Conservation (phyloP, 768 basidiomycete genomes). For the Calocybe cyanea region DNA sequence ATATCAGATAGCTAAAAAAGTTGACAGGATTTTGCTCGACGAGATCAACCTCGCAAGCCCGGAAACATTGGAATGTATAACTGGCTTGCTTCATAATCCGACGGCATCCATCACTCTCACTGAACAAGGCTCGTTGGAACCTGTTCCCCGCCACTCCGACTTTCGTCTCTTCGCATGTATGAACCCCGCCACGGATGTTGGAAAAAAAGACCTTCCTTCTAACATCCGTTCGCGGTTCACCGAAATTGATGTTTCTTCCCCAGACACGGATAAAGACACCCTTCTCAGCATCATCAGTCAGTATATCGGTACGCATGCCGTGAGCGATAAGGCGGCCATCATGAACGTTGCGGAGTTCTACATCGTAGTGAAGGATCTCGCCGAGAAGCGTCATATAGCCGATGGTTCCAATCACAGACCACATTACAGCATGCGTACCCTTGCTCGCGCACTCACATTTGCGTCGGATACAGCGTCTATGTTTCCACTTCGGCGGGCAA, state of each 20-base stretch:
- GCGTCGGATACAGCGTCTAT: constrained; percentile 73
- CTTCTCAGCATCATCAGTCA: constrained; percentile 82
- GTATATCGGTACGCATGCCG: constrained; percentile 80
- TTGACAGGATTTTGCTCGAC: constrained; percentile 82
- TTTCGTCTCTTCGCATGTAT: constrained; percentile 98
- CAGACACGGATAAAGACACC: constrained; percentile 89
- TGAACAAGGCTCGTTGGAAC: constrained; percentile 88
- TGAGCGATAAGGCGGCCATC: constrained; percentile 83
- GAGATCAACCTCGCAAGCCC: constrained; percentile 94
- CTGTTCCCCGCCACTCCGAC: constrained; percentile 86
- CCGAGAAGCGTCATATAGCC: constrained; percentile 73
- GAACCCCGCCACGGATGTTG: constrained; percentile 99
- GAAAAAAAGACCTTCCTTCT: constrained; percentile 94
- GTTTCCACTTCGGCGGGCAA: constrained; percentile 78
- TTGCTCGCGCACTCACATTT: constrained; percentile 87
- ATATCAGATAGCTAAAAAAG: background rate
- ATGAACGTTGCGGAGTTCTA: constrained; percentile 95
- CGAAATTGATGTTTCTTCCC: constrained; percentile 92
- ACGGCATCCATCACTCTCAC: constrained; percentile 88
- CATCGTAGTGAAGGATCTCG: constrained; percentile 68
- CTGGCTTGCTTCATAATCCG: constrained; percentile 81
- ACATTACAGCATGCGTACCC: constrained; percentile 96
- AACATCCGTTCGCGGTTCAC: constrained; percentile 91
- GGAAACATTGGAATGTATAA: constrained; percentile 91
- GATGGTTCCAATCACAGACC: constrained; percentile 92